These are phyloP conservation scores for Blechomonas ayalai DNA, from an alignment of 208 protist species.

Conservation along the genomic window DNA sequence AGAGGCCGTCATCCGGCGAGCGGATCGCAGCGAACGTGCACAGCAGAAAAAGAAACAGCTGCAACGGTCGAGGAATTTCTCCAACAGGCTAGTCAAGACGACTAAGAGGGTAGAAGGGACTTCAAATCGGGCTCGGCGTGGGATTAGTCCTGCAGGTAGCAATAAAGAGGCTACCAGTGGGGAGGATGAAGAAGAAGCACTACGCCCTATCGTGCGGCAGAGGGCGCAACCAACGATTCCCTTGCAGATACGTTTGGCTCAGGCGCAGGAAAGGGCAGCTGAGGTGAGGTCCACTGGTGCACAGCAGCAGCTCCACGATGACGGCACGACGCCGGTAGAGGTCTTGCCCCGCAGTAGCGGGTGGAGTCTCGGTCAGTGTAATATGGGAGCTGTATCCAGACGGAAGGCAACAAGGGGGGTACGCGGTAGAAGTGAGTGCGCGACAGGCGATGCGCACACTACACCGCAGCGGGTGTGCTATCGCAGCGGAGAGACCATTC, in stretches of 20 bases:
- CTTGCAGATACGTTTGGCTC: constrained; percentile 25
- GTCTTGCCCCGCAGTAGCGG: no score
- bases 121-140: background rate
- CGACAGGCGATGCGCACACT: no score
- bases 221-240: constrained; percentile 49
- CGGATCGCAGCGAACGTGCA: constrained; percentile 33
- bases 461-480: background rate
- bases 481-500: constrained; percentile 10
- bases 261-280: constrained; percentile 30
- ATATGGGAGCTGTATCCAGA: no score
- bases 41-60: constrained; percentile 14
- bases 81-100: background rate
- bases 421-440: no score
- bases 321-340: no score
- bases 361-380: no score
- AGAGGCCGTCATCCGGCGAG: constrained; percentile 37
- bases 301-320: no score
- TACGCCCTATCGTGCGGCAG: constrained; percentile 22
- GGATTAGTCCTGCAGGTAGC: background rate
- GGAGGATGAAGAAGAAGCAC: constrained; percentile 7
- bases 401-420: no score
- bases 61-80: constrained; percentile 14
- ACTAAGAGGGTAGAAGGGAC: constrained; percentile 3
- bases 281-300: no score
- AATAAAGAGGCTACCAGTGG: background rate